Base-by-base conservation (phyloP, 2,329 filamentous ascomycete genomes). In the Cordyceps fumosorosea region DNA sequence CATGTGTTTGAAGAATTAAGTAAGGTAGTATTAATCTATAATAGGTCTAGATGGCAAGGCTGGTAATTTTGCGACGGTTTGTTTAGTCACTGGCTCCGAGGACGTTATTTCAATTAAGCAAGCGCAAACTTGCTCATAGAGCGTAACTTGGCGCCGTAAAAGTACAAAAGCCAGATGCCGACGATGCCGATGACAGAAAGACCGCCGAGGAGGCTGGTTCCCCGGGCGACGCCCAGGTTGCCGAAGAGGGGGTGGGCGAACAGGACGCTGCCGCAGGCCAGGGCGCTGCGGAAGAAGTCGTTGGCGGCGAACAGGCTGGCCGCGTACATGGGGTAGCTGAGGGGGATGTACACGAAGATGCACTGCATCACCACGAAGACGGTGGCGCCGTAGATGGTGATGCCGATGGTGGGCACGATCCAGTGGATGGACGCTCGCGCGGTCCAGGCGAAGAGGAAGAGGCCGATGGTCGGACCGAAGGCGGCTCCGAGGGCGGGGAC, bases 371-470 rank as follows among this genome's bases (percentile, higher is more conserved):
- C 75, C 62, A 84, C 67, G 67, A 84, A 85, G 37, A 79, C 80
- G 3, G 74, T 75, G 12, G 75, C 78, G 44, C 76, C 78, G 70
- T 84, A 85, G 58, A 85, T 74, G 45, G 76, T 78, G 69, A 85
- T 83, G 64, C 83, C 83, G n/a, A 84, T 79, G 10, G 80, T 82
- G 4, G 80, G 80, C 2, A 77, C 81, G 61, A 82, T 80, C 78
- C 82, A 86, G 64, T 81, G 81, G 55, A 84, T 76, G 3, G 73
- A 72, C 0, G 75, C 71, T n/a, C 76, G 74, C 20, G 80, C 76
- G 0, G 83, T 84, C 83, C 83, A 86, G 37, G 80, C 82, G 67
- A 83, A 86, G 62, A 86, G 69, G 76, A 87, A 87, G 14, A 87
- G 75, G n/a, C 84, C 84, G 26, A 84, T 76, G 0, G 83, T 80